Percentiles rank a stretch among this genome's conserved stretches.
phyloP scores from a whole-genome alignment of 306 rosid genomes.

The Trifolium repens region DNA sequence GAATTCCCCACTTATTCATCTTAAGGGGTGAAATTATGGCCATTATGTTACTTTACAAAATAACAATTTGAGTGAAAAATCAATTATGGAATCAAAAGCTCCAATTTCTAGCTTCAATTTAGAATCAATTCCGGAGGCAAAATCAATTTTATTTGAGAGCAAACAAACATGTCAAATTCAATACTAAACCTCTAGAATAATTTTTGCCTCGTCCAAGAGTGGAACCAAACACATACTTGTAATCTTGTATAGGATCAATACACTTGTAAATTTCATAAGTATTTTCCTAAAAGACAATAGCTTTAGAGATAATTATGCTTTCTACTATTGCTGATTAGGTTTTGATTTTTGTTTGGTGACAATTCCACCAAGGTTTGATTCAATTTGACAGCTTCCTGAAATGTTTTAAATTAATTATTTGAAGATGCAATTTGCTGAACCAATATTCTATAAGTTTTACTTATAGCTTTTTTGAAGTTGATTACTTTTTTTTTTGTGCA shows the following conservation, averaged over 20 bases:
- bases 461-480: slow-evolving; percentile 23
- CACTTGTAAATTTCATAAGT: slow-evolving; percentile 24
- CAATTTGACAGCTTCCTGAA: slow-evolving; percentile 17
- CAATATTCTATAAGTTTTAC: slow-evolving; percentile 21
- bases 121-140: no score
- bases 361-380: slow-evolving; percentile 7
- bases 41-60: no score
- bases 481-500: slow-evolving; percentile 39
- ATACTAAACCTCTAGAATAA: no score
- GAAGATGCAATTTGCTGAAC: slow-evolving; percentile 27
- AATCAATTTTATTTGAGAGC: no score
- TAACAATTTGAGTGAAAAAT: no score
- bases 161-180: no score
- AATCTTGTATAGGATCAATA: background rate
- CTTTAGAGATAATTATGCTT: slow-evolving; percentile 22
- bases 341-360: background rate
- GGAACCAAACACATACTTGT: background rate
- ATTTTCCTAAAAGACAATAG: background rate
- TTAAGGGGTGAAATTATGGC: no score
- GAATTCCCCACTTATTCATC: no score
- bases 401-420: slow-evolving; percentile 6
- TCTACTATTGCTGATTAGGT: background rate
- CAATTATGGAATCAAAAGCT: no score
- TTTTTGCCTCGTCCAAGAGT: no score
- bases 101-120: no score